These are phyloP conservation scores for Talaromyces proteolyticus DNA, from an alignment of 495 filamentous ascomycete genomes.

Conservation along the genomic window DNA sequence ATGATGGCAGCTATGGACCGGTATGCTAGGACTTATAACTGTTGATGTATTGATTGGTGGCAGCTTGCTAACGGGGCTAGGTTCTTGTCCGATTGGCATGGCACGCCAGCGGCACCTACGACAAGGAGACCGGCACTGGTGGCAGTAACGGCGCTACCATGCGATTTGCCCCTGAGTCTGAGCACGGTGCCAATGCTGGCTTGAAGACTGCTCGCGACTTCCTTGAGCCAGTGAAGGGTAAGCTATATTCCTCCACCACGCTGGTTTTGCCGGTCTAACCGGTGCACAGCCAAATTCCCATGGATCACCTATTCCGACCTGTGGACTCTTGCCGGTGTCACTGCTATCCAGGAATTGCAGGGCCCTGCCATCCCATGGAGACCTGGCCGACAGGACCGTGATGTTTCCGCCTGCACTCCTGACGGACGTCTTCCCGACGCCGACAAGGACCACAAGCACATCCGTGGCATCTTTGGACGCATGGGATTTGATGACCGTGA, in stretches of 20 bases:
- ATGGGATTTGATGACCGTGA: conserved; percentile 99
- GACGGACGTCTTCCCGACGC: conserved; percentile 95
- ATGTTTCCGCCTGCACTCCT: conserved; percentile 83
- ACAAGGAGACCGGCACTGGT: conserved; percentile 82
- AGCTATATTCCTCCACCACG: conserved; percentile 13
- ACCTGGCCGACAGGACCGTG: conserved; percentile 77
- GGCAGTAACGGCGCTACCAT: conserved; percentile 97
- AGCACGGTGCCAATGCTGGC: conserved; percentile 93
- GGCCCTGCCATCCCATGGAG: conserved; percentile 86
- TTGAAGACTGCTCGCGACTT: conserved; percentile 85
- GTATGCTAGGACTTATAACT: conserved; percentile 30
- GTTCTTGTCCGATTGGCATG: conserved; percentile 78
- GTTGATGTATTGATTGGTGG: not conserved
- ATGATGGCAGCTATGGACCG: conserved; percentile 93
- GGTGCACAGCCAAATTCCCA: conserved; percentile 64
- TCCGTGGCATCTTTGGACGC: conserved; percentile 89
- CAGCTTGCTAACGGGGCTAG: conserved; percentile 15
- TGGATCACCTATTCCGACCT: conserved; percentile 97
- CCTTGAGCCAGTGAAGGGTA: conserved; percentile 81
- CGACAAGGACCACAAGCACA: conserved; percentile 69
- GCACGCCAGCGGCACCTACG: conserved; percentile 86
- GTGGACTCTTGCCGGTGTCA: conserved; percentile 86
- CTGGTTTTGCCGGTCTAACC: conserved; percentile 12
- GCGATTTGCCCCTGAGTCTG: conserved; percentile 87
- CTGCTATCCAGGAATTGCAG: conserved; percentile 90